Conservation (phyloP, 805 yeast genomes). For the Ogataea sp. region DNA sequence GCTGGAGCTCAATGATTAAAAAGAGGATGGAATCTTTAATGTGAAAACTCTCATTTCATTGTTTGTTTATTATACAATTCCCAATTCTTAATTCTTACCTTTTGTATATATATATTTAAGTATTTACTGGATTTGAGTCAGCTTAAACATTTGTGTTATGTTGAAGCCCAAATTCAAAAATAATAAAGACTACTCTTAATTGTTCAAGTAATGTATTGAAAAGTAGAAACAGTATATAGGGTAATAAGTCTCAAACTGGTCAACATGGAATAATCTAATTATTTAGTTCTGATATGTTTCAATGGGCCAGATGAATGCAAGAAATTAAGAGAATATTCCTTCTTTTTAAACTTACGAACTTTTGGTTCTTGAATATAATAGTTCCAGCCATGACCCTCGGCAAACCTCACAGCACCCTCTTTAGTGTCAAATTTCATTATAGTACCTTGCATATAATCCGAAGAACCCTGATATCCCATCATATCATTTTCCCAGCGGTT, state of each 20-base stretch:
- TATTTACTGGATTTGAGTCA: too few relatives aligned
- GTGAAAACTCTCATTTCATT: too few relatives aligned
- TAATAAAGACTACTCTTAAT: too few relatives aligned
- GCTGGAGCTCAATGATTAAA: too few relatives aligned
- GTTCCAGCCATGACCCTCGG: slow-evolving; percentile 81
- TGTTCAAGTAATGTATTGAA: too few relatives aligned
- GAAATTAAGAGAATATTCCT: slow-evolving; percentile 69
- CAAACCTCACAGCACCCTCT: slow-evolving; percentile 73
- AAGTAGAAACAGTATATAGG: background rate
- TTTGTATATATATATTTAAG: too few relatives aligned
- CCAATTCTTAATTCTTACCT: too few relatives aligned
- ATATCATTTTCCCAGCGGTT: slow-evolving; percentile 87
- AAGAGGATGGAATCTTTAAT: too few relatives aligned
- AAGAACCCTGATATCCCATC: slow-evolving; percentile 75
- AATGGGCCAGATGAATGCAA: slow-evolving; percentile 60
- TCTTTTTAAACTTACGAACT: slow-evolving; percentile 60
- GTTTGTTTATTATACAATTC: too few relatives aligned
- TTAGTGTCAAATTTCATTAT: slow-evolving; percentile 63
- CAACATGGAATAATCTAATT: slow-evolving; percentile 10
- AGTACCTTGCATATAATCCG: slow-evolving; percentile 79
- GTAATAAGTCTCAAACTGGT: background rate
- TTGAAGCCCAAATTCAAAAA: too few relatives aligned
- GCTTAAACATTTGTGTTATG: too few relatives aligned
- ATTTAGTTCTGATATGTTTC: slow-evolving; percentile 78
- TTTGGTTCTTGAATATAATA: slow-evolving; percentile 79